phyloP scores from a whole-genome alignment of 352 stramenopile species.

The Phytophthora foliorum region DNA sequence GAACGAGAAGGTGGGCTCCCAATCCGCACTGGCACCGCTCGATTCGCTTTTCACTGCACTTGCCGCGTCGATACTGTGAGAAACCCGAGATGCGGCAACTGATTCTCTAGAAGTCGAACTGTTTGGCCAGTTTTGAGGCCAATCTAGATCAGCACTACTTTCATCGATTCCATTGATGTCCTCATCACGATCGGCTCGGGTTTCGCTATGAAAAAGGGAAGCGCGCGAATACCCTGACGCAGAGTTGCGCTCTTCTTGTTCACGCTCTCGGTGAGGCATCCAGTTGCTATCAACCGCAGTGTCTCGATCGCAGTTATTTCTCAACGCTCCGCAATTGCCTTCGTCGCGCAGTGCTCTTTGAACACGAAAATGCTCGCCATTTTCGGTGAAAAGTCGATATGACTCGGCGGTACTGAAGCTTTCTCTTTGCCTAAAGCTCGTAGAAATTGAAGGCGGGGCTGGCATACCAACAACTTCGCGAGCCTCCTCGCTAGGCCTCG shows the following conservation, averaged over 20 bases:
- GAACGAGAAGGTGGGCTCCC: slow-evolving; percentile 49
- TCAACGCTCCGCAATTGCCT: not conserved
- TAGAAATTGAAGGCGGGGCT: not conserved
- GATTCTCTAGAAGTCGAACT: not conserved
- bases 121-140: not conserved
- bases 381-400: not conserved
- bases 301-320: not conserved
- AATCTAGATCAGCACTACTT: not conserved
- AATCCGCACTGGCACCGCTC: slow-evolving; percentile 24
- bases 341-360: not conserved
- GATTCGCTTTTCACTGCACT: not conserved
- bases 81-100: not conserved
- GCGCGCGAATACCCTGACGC: not conserved
- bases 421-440: not conserved
- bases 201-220: not conserved
- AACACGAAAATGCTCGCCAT: not conserved
- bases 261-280: not conserved
- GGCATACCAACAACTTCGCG: not conserved
- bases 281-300: not conserved
- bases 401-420: not conserved
- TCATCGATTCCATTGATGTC: not conserved
- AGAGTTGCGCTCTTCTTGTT: slow-evolving; percentile 1
- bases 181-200: not conserved
- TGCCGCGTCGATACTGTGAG: not conserved
- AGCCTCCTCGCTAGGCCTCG: not conserved